These are phyloP conservation scores for Solanum bukasovii DNA, from an alignment of 257 asterid genomes.

Conservation along the genomic window DNA sequence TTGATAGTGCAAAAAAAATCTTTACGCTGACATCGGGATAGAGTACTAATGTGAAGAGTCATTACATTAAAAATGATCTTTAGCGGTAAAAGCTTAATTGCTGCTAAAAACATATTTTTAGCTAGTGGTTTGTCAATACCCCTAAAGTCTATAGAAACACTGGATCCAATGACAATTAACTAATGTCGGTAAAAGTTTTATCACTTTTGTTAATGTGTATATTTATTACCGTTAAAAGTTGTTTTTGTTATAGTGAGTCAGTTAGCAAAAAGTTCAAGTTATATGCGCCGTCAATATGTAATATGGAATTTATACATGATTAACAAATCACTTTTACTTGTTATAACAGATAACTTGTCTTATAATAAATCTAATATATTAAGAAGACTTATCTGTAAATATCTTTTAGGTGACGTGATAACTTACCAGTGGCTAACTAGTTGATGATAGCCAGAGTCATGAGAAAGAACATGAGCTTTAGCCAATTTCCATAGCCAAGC, in stretches of 20 bases:
- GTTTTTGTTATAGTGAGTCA: too few relatives aligned
- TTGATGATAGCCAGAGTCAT: slow-evolving; percentile 73
- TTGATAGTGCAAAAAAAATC: not conserved
- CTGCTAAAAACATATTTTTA: too few relatives aligned
- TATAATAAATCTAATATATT: too few relatives aligned
- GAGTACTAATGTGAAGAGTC: too few relatives aligned
- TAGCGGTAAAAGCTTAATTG: too few relatives aligned
- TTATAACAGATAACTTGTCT: not conserved
- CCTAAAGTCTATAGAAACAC: not conserved
- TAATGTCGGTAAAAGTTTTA: not conserved
- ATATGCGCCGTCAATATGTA: not conserved
- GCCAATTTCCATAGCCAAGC: slow-evolving; percentile 83
- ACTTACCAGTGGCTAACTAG: slow-evolving; percentile 67
- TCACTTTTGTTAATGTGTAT: too few relatives aligned
- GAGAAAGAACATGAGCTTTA: slow-evolving; percentile 57
- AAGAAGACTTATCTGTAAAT: not conserved
- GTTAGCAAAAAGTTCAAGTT: not conserved
- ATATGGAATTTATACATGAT: not conserved
- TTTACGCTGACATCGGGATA: too few relatives aligned
- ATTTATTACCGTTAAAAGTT: too few relatives aligned
- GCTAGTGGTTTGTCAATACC: too few relatives aligned
- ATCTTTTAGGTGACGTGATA: not conserved
- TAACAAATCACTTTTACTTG: not conserved
- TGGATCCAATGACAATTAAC: too few relatives aligned
- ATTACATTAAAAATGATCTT: too few relatives aligned